Evolutionary conservation across 139 green algal genomes (phyloP).

Genomic region (Chlorella sp.): DNA sequence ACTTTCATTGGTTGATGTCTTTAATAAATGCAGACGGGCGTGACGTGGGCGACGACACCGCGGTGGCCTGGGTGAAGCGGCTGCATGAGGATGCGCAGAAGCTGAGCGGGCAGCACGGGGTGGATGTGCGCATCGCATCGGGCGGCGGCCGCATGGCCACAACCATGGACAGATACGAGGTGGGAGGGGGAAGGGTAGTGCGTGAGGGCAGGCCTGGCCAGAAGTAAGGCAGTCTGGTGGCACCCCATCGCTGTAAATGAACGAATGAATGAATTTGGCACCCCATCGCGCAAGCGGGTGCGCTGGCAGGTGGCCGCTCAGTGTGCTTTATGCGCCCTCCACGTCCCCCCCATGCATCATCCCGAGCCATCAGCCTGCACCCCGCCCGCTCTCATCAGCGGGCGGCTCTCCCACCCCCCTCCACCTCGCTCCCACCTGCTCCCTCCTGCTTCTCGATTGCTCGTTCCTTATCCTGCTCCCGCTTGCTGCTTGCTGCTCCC

Average conservation of each 20-base stretch:
- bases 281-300: no score
- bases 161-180: constrained; percentile 97
- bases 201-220: not conserved
- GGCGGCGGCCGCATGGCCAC: constrained; percentile 93
- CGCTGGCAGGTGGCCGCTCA: no score
- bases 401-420: not conserved
- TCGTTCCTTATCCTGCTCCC: not conserved
- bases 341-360: not conserved
- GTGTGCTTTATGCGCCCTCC: not conserved
- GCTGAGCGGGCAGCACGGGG: constrained; percentile 34
- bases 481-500: no score
- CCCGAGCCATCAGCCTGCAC: not conserved
- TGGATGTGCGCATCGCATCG: constrained; percentile 86
- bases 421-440: no score
- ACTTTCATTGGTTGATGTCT: no score
- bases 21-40: constrained; percentile 74
- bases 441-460: not conserved
- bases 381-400: not conserved
- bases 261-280: not conserved
- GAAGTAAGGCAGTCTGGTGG: no score
- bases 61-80: constrained; percentile 55
- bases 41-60: constrained; percentile 68
- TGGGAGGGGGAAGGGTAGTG: constrained; percentile 17
- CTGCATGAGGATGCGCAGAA: constrained; percentile 37
- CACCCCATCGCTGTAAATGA: no score